Percentiles rank a stretch among this genome's conserved stretches.
These are phyloP conservation scores for Pyrenula massariospora DNA, from an alignment of 495 filamentous ascomycete genomes.

Conservation along the genomic window DNA sequence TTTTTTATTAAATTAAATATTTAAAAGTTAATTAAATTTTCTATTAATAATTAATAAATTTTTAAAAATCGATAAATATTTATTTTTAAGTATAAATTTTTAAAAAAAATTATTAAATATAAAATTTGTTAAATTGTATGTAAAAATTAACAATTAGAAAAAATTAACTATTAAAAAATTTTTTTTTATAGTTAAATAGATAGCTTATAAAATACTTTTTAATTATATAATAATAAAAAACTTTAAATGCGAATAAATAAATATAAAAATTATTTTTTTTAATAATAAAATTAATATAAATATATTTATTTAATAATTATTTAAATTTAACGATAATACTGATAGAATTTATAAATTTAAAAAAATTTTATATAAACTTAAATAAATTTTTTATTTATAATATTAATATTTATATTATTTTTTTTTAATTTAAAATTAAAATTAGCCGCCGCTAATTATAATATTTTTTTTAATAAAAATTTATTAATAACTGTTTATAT, in stretches of 20 bases:
- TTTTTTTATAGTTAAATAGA: constrained; percentile 2
- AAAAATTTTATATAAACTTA: not conserved
- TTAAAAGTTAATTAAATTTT: constrained; percentile 2
- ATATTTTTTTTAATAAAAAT: not conserved
- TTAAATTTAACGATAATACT: too few relatives aligned
- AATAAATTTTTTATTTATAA: not conserved
- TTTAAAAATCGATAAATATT: not conserved
- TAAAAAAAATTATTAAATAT: too few relatives aligned
- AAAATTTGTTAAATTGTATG: not conserved
- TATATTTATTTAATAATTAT: not conserved
- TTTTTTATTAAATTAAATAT: not conserved
- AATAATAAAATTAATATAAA: not conserved
- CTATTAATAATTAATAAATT: not conserved
- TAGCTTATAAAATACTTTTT: not conserved
- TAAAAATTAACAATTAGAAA: not conserved
- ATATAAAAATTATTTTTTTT: not conserved
- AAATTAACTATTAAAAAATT: not conserved
- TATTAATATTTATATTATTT: not conserved
- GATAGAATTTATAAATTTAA: too few relatives aligned
- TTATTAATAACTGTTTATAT: not conserved
- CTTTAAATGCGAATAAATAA: not conserved
- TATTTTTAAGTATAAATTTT: not conserved
- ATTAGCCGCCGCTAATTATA: not conserved
- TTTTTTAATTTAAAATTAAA: not conserved
- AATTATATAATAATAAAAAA: not conserved